Evolutionary conservation across 176 grass and related monocot species (phyloP), one percentile per base, ranked within the genome.

Genomic region (Oryza meridionalis): DNA sequence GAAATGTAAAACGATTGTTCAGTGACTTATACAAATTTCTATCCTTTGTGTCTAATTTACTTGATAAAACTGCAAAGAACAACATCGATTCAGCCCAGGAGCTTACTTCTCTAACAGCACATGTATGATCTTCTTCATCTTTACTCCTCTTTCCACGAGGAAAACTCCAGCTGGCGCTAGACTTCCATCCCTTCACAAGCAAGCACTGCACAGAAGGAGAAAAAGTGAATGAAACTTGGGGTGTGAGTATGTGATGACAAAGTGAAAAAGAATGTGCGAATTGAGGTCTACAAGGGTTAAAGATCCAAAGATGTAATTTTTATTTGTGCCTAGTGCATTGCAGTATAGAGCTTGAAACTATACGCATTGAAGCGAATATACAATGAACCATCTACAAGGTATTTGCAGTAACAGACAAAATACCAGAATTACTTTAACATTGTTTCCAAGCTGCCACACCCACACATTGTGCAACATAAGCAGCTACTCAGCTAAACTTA

Each of bases 141-240:
- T 98, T 95, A 75, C 91, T 93, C 86, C 91, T 91, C 89, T 98
- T 98, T 80, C 96, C 96, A 86, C 96, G 92, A 63, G 96, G 96
- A 79, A 98, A 95, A 75, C 96, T 98, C 96, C 96, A 98, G 65
- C 93, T 95, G 65, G 96, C 92, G 29, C 92, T 91, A 24, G 93
- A 74, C 71, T 95, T 98, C 96, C 96, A 98, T 49, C 96, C 93
- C 83, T 98, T 98, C 44, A 98, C 96, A 89, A 98, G 91, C 67
- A 98, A 92, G 87, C 93, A 95, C 93, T 98, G 90, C 45, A 88
- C 47, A 81, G 67, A 27, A 70, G 64, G 35, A 17, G 69, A 0
- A 31, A 37, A 44, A 77, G 47, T 79, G 59, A 79, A 53, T 38
- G 21, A 63, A 27, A 53, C n/a, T 37, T 64, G 33, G 82, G 33